These are phyloP conservation scores for Geotrichum restrictum DNA, from an alignment of 1,139 yeast genomes.

Conservation along the genomic window DNA sequence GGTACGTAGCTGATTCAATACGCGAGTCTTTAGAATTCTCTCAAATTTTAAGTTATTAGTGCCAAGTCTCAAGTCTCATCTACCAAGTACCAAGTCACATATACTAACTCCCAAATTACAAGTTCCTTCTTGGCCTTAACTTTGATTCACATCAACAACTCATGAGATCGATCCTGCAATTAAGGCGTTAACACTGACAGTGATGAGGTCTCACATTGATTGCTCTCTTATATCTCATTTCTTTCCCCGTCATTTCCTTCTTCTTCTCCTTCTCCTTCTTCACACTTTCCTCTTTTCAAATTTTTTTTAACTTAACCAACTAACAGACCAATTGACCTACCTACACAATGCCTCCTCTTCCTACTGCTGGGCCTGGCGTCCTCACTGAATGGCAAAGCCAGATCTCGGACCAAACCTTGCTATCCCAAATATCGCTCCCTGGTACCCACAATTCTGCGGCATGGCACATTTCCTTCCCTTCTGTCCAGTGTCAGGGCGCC, in stretches of 20 bases:
- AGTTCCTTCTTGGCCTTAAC: too few relatives aligned
- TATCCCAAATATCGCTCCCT: constrained; percentile 61
- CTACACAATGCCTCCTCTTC: constrained; percentile 21
- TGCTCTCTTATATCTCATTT: neutral
- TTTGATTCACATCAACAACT: too few relatives aligned
- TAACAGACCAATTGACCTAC: neutral
- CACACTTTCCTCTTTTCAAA: neutral
- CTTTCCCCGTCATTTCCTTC: neutral
- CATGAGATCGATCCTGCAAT: too few relatives aligned
- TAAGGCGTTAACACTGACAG: too few relatives aligned
- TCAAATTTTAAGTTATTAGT: too few relatives aligned
- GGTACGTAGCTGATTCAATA: too few relatives aligned
- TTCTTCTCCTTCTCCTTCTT: too few relatives aligned
- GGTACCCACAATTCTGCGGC: constrained; percentile 79
- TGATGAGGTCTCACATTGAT: too few relatives aligned
- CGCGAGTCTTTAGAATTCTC: too few relatives aligned
- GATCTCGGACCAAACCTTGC: constrained; percentile 49
- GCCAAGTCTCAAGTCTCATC: too few relatives aligned
- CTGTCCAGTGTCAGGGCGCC: constrained; percentile 73
- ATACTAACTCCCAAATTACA: too few relatives aligned
- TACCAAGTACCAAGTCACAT: too few relatives aligned
- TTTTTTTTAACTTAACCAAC: neutral
- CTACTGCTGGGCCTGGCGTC: constrained; percentile 10
- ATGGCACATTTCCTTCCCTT: constrained; percentile 67
- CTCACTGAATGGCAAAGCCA: constrained; percentile 51